Conservation (phyloP, 805 yeast species). For the Zygosaccharomyces siamensis region DNA sequence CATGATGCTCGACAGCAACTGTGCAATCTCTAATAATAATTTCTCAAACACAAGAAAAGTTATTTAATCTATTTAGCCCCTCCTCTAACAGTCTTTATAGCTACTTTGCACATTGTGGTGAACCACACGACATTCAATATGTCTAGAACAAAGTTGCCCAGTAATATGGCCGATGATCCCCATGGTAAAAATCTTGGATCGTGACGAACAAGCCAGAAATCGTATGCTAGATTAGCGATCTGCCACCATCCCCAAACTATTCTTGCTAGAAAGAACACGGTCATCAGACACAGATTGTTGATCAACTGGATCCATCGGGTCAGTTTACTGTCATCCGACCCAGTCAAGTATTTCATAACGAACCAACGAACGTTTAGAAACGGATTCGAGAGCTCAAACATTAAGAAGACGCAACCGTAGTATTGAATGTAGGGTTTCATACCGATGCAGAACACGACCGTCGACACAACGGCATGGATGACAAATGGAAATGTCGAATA, state of each 20-base stretch:
- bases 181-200: slow-evolving; percentile 42
- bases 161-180: slow-evolving; percentile 35
- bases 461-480: slow-evolving; percentile 70
- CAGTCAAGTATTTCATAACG: slow-evolving; percentile 37
- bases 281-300: slow-evolving; percentile 45
- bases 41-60: too few relatives aligned
- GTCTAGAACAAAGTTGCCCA: slow-evolving; percentile 57
- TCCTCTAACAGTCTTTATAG: slow-evolving; percentile 33
- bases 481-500: slow-evolving; percentile 61
- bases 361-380: slow-evolving; percentile 89
- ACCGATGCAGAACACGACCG: slow-evolving; percentile 61
- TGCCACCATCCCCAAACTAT: slow-evolving; percentile 80
- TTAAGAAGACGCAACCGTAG: slow-evolving; percentile 69
- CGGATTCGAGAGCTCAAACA: slow-evolving; percentile 84
- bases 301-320: slow-evolving; percentile 57
- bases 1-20: too few relatives aligned
- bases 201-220: slow-evolving; percentile 41
- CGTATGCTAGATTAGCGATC: slow-evolving; percentile 45
- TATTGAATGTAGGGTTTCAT: slow-evolving; percentile 70
- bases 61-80: background rate
- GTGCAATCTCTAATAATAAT: too few relatives aligned
- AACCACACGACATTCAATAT: slow-evolving; percentile 75
- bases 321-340: slow-evolving; percentile 11
- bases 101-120: slow-evolving; percentile 65
- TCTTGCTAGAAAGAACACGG: slow-evolving; percentile 65